Conservation (phyloP, 805 yeast species). For the Myxozyma monticola region DNA sequence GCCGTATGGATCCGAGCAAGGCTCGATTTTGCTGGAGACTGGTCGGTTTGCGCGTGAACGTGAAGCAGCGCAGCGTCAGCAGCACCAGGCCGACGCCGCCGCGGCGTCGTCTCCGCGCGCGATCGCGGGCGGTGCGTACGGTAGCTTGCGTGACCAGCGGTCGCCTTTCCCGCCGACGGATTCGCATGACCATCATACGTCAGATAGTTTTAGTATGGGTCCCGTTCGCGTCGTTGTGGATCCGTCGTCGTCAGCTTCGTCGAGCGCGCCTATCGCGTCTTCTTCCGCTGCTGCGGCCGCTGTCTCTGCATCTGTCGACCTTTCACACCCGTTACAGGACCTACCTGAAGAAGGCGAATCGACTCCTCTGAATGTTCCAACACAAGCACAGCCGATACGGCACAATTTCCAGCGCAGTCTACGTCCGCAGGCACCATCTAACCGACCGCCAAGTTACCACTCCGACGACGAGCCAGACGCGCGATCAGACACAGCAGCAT, state of each 20-base stretch:
- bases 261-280: no score
- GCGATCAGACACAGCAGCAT: conserved; percentile 22
- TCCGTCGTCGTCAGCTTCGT: conserved; percentile 5
- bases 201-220: conserved; percentile 7
- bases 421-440: conserved; percentile 25
- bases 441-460: conserved; percentile 27
- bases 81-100: not conserved
- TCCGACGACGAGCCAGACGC: conserved; percentile 21
- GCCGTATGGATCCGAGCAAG: conserved; percentile 75
- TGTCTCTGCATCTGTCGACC: conserved; percentile 1
- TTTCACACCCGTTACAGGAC: conserved; percentile 8
- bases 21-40: conserved; percentile 70
- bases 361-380: no score
- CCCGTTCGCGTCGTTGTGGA: not conserved
- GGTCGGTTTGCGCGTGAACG: conserved; percentile 20
- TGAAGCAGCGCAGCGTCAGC: not conserved
- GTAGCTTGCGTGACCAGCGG: conserved; percentile 12
- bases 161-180: conserved; percentile 23
- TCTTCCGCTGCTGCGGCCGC: no score
- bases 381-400: conserved; percentile 8
- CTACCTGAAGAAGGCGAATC: no score
- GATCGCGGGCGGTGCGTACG: no score
- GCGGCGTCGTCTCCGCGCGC: no score
- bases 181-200: conserved; percentile 9
- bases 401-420: no score